Evolutionary conservation across 83 land plant genomes (phyloP).

Genomic region (Diphasiastrum complanatum): DNA sequence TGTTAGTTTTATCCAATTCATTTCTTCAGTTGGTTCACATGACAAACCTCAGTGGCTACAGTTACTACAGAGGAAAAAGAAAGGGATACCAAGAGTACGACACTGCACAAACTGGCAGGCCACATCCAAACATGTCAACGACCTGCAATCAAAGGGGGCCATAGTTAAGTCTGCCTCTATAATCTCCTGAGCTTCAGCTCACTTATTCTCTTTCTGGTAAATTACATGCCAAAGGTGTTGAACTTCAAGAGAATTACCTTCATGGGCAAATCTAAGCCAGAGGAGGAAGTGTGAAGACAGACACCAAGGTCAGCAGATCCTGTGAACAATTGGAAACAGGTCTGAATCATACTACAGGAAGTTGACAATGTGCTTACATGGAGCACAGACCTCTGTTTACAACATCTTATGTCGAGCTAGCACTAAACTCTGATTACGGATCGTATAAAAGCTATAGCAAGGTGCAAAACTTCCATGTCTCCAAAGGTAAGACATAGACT

Average conservation of each 20-base stretch:
- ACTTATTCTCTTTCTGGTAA: too few species aligned
- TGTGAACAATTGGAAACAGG: slow-evolving; percentile 17
- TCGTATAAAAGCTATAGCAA: too few species aligned
- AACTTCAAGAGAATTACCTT: slow-evolving; percentile 58
- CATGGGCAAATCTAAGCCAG: slow-evolving; percentile 97
- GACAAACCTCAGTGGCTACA: background rate
- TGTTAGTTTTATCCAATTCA: background rate
- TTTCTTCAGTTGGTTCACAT: background rate
- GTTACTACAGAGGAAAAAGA: background rate
- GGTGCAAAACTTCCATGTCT: too few species aligned
- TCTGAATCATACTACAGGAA: too few species aligned
- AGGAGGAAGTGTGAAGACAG: slow-evolving; percentile 90
- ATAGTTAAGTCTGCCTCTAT: too few species aligned
- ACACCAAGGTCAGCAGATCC: slow-evolving; percentile 98
- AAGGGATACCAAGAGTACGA: slow-evolving; percentile 79
- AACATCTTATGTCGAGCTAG: too few species aligned
- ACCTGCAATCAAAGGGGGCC: slow-evolving; percentile 46
- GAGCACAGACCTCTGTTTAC: too few species aligned
- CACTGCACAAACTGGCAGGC: slow-evolving; percentile 93
- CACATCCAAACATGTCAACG: slow-evolving; percentile 99
- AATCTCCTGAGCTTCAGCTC: too few species aligned
- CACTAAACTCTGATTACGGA: too few species aligned
- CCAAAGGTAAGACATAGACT: too few species aligned
- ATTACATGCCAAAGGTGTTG: too few species aligned
- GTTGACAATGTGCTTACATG: too few species aligned